A percentile compares a stretch with the other conserved stretches of the same genome.
phyloP scores from a whole-genome alignment of 345 rosid genomes.

The Conringia planisiliqua region DNA sequence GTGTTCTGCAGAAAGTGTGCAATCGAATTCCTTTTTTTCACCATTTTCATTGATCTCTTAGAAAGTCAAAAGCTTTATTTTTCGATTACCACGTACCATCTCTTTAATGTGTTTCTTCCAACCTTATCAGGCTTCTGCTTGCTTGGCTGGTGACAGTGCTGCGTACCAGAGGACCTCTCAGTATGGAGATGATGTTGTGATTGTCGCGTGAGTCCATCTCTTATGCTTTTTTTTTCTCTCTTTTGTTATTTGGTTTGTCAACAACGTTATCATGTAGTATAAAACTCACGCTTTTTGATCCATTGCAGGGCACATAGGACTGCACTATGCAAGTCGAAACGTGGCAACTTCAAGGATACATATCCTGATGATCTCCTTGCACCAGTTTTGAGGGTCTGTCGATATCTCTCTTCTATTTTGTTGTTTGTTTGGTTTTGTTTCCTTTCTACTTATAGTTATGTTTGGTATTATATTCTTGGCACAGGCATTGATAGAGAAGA shows the following conservation, averaged over 20 bases:
- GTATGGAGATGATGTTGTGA: conserved; percentile 88
- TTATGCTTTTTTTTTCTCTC: not conserved
- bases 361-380: conserved; percentile 92
- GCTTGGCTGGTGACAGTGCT: conserved; percentile 92
- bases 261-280: too few relatives aligned
- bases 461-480: not conserved
- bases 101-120: not conserved
- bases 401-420: not conserved
- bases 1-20: not conserved
- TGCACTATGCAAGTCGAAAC: conserved; percentile 79
- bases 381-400: conserved; percentile 75
- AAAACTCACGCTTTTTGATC: not conserved
- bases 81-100: not conserved
- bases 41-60: not conserved
- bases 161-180: conserved; percentile 72
- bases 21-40: not conserved
- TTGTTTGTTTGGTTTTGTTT: not conserved
- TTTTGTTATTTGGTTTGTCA: too few relatives aligned
- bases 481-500: conserved; percentile 89
- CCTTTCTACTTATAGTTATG: not conserved
- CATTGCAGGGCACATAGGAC: conserved; percentile 75
- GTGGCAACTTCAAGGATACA: conserved; percentile 95
- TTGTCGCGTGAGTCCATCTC: conserved; percentile 73
- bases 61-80: conserved; percentile 6
- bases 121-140: conserved; percentile 62